Evolutionary conservation across 2,329 filamentous ascomycete species (phyloP), one percentile per base, ranked within the genome.

Genomic region (Lachnellula willkommii): DNA sequence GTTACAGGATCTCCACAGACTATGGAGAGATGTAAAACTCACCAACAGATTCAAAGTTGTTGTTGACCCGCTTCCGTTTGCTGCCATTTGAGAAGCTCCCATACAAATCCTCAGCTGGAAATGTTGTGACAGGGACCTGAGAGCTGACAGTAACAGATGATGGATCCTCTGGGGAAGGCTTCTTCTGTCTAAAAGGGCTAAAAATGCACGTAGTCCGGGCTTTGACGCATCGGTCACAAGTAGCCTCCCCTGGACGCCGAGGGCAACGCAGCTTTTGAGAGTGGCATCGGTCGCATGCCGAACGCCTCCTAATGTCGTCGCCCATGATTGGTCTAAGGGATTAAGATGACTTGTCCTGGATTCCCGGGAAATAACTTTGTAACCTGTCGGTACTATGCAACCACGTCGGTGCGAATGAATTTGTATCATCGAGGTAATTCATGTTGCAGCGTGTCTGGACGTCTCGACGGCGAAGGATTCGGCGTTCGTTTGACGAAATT

Each of bases 221-320:
- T 59, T 73, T 77, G 22, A 67, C 59, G 58, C 76, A 79, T 32
- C 75, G 71, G 8, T 68, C 67, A 59, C 76, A 79, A 11, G 64
- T 63, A 5, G 65, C 54, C 28, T 68, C 68, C 0, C 71, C 71
- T 0, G 68, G 56, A 28, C 70, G 67, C 52, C 75, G 76, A 5
- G 73, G 72, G 50, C 76, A 79, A 63, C 71, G 70, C 12, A 78
- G 67, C 63, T 79, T 78, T 40, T 79, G 77, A 17, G 70, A 68
- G 57, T 78, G 76, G 42, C 77, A 79, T 42, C 76, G 67, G 63
- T 76, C 73, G 57, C 73, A 77, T 14, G 73, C 72, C 32, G 60
- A 56, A 28, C 65, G 61, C 17, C 53, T 55, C 12, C 63, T 57
- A 22, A 66, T 50, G 2, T 62, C 59, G 37, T 64, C 62, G 15